Base-by-base conservation (phyloP, 495 filamentous ascomycete species). In the Talaromyces adpressus region DNA sequence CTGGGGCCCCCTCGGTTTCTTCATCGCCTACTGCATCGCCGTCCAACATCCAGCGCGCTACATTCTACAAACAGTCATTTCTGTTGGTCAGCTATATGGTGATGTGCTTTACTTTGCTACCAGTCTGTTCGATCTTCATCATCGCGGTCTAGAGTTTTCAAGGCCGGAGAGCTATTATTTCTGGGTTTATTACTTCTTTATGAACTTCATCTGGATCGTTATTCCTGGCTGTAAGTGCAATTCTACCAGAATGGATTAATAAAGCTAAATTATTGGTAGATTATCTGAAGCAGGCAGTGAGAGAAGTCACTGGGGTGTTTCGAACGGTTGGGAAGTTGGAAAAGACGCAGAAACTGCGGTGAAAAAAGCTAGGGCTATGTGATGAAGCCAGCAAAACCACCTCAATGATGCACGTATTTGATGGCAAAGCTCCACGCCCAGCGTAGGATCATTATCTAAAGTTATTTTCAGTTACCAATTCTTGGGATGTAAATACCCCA, bases 141-240 rank as follows among this genome's bases (percentile, higher is more conserved):
- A 81, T 64, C 74, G 79, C 41, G 81, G 81, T 1, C 65, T 80
- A 5, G 76, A 79, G 3, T 89, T 91, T 71, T 90, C 84, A 65
- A 79, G 91, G 63, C 90, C 92, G 6, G 92, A 96, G 73, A 69
- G 78, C 4, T 82, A 87, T 64, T 97, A 95, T 71, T 96, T 90
- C 71, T 97, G 91, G 91, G 73, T 87, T 9, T 97, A 97, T 71
- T 97, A 90, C 69, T 85, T 92, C 23, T 81, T 89, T n/a, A 88
- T 96, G 84, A 97, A 97, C 69, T 79, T 85, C 56, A 89, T 92
- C 60, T 97, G 92, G 92, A 91, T 87, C 36, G 79, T 94, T n/a
- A 82, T 96, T 65, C 92, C 92, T 2, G 69, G 71, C 27, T 74
- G 83, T 85, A 70, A 70, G 83, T 77, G 62, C 30, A 51, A 36